Evolutionary conservation across 139 green algal genomes (phyloP).

Genomic region (Chlamydomonas applanata): DNA sequence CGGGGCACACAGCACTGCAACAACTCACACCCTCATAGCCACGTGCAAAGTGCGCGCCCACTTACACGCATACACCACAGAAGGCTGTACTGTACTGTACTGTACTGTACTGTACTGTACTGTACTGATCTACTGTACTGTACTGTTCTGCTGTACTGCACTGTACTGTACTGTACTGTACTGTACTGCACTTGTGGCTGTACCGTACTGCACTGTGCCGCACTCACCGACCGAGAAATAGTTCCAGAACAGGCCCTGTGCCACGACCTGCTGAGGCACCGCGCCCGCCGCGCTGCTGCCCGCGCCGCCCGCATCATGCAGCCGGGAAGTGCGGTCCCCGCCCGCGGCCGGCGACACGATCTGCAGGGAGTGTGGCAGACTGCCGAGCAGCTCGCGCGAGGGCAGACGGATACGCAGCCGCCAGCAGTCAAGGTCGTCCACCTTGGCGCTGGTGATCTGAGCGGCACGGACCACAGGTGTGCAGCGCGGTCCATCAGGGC

Average conservation of each 20-base stretch:
- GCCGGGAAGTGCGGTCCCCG: background rate
- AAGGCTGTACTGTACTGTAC: no score
- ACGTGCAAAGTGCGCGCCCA: no score
- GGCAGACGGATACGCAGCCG: slow-evolving; percentile 33
- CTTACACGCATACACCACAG: no score
- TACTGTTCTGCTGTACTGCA: no score
- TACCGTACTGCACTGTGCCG: background rate
- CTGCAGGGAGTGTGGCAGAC: slow-evolving; percentile 18
- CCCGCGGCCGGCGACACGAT: background rate
- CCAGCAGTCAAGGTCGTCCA: slow-evolving; percentile 49
- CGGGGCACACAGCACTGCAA: no score
- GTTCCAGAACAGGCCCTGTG: slow-evolving; percentile 47
- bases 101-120: no score
- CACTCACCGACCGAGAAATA: slow-evolving; percentile 17
- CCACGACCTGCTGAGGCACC: background rate
- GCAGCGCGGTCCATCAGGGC: no score
- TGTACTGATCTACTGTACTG: no score
- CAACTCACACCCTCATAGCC: no score
- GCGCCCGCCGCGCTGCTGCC: background rate
- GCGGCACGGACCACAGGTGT: background rate
- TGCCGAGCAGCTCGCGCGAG: slow-evolving; percentile 1
- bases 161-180: no score
- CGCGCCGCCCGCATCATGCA: background rate
- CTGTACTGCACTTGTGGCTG: background rate
- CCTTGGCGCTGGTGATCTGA: slow-evolving; percentile 7